These are phyloP conservation scores for Thecaphora thlaspeos DNA, from an alignment of 1,284 basidiomycete species.

Conservation along the genomic window DNA sequence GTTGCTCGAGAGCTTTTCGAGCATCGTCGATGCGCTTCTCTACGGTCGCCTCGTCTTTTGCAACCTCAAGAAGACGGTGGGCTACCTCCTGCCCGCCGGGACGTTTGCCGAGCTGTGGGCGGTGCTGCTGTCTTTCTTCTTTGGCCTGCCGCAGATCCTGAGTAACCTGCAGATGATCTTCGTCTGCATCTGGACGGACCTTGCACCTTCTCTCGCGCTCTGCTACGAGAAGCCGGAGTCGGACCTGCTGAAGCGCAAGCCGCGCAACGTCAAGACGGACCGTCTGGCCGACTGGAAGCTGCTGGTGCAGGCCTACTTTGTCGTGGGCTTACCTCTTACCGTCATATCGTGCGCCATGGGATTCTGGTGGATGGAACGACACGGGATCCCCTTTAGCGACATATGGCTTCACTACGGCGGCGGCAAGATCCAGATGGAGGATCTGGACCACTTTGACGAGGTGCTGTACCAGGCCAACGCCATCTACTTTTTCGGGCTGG, in stretches of 20 bases:
- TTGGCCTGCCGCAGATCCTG: slow-evolving; percentile 64
- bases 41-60: slow-evolving; percentile 68
- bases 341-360: slow-evolving; percentile 61
- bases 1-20: slow-evolving; percentile 42
- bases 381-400: slow-evolving; percentile 46
- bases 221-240: slow-evolving; percentile 67
- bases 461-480: slow-evolving; percentile 57
- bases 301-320: slow-evolving; percentile 68
- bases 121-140: slow-evolving; percentile 64
- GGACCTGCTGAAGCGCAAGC: slow-evolving; percentile 60
- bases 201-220: slow-evolving; percentile 62
- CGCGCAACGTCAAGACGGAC: slow-evolving; percentile 64
- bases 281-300: slow-evolving; percentile 63
- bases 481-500: slow-evolving; percentile 66
- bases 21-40: slow-evolving; percentile 44
- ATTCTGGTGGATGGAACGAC: slow-evolving; percentile 62
- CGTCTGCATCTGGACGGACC: slow-evolving; percentile 61
- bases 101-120: slow-evolving; percentile 71
- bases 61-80: slow-evolving; percentile 65
- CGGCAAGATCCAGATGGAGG: slow-evolving; percentile 57
- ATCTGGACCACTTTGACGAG: slow-evolving; percentile 56
- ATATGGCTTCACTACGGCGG: slow-evolving; percentile 64
- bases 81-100: slow-evolving; percentile 56
- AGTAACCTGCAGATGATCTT: slow-evolving; percentile 62
- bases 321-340: slow-evolving; percentile 66